These are phyloP conservation scores for Apostasia ramifera DNA, from an alignment of 106 monocot genomes.

Conservation along the genomic window DNA sequence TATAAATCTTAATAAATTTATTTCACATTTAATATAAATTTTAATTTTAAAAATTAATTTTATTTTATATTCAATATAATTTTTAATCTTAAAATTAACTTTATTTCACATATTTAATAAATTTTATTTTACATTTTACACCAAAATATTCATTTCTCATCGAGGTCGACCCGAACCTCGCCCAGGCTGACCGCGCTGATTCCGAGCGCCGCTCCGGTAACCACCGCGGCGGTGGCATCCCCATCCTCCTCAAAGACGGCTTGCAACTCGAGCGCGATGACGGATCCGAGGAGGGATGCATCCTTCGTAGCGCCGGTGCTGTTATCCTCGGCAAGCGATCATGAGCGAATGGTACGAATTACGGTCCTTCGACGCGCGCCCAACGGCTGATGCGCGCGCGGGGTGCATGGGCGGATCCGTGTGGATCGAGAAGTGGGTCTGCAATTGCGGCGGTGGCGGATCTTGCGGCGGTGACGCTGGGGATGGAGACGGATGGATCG, in stretches of 20 bases:
- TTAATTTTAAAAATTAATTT: too few species aligned
- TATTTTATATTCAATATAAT: too few species aligned
- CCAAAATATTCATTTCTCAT: constrained; percentile 40
- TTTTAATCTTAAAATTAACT: too few species aligned
- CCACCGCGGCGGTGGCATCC: constrained; percentile 15
- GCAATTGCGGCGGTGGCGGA: constrained; percentile 72
- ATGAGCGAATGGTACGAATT: constrained; percentile 62
- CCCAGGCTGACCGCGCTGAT: constrained; percentile 34
- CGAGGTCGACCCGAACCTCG: constrained; percentile 43
- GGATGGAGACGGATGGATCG: constrained; percentile 72
- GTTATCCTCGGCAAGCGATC: constrained; percentile 69
- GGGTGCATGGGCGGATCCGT: constrained; percentile 54
- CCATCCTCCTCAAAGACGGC: constrained; percentile 57
- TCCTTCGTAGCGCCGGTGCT: constrained; percentile 41
- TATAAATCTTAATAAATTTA: too few species aligned
- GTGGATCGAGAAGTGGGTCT: constrained; percentile 79
- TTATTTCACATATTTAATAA: too few species aligned
- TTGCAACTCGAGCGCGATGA: constrained; percentile 48
- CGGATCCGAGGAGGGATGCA: constrained; percentile 27
- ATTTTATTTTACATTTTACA: too few species aligned
- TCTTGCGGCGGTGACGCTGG: constrained; percentile 58
- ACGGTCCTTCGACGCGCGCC: constrained; percentile 20
- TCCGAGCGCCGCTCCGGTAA: background rate
- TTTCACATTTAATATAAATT: too few species aligned
- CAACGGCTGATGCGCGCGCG: constrained; percentile 53